Percentiles rank a stretch among this genome's conserved stretches.
These are phyloP conservation scores for Cyclotella kingstonii DNA, from an alignment of 108 stramenopile species.

Conservation along the genomic window DNA sequence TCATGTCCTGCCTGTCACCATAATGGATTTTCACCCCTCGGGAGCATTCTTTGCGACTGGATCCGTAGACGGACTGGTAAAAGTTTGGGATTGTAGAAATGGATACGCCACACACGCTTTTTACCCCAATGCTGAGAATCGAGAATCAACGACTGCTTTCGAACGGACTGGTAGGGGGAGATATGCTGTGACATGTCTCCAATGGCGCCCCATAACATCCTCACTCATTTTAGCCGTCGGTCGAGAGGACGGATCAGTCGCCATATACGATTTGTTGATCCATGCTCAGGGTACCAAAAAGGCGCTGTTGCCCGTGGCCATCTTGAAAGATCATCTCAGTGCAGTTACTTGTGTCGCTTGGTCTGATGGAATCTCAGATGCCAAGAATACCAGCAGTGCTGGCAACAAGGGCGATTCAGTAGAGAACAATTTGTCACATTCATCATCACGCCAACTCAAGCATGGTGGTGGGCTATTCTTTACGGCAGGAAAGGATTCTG, in stretches of 20 bases:
- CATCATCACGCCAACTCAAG: slow-evolving; percentile 9
- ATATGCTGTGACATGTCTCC: slow-evolving; percentile 57
- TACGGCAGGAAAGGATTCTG: slow-evolving; percentile 73
- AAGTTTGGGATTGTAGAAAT: slow-evolving; percentile 81
- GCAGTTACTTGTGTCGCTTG: slow-evolving; percentile 84
- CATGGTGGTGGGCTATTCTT: slow-evolving; percentile 58
- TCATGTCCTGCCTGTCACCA: slow-evolving; percentile 71
- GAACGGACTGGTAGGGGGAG: slow-evolving; percentile 53
- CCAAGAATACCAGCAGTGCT: slow-evolving; percentile 16
- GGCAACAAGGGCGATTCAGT: too few species aligned
- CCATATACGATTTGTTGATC: slow-evolving; percentile 73
- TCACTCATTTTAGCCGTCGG: slow-evolving; percentile 72
- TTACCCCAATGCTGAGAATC: slow-evolving; percentile 47
- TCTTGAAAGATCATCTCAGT: slow-evolving; percentile 85
- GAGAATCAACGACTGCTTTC: too few species aligned
- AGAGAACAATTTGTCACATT: too few species aligned
- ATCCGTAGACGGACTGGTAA: slow-evolving; percentile 79
- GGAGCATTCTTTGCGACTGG: slow-evolving; percentile 82
- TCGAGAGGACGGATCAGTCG: slow-evolving; percentile 77
- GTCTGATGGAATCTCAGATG: slow-evolving; percentile 31
- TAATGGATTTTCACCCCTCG: slow-evolving; percentile 68
- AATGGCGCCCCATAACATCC: slow-evolving; percentile 56
- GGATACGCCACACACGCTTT: slow-evolving; percentile 83
- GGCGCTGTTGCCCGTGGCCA: slow-evolving; percentile 43
- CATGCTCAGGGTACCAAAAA: slow-evolving; percentile 35